These are phyloP conservation scores for Phaseolus lunatus DNA, from an alignment of 306 rosid genomes.

Conservation along the genomic window DNA sequence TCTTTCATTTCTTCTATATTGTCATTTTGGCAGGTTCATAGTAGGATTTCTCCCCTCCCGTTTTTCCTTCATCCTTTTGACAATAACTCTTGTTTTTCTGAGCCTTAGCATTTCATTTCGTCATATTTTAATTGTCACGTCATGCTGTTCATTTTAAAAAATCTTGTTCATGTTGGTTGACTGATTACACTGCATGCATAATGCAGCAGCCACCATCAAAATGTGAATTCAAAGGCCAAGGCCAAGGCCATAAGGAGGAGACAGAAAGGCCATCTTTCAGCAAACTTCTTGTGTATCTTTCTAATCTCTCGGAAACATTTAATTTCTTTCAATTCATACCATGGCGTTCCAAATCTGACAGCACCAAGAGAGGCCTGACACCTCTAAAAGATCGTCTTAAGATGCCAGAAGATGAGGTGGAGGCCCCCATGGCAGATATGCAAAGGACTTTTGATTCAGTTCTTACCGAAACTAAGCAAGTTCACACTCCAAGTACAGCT, in stretches of 20 bases:
- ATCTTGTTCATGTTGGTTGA: slow-evolving; percentile 5
- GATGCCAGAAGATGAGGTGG: slow-evolving; percentile 78
- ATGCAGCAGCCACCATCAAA: slow-evolving; percentile 54
- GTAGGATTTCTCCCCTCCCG: too few relatives aligned
- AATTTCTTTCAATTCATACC: slow-evolving; percentile 63
- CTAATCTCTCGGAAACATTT: slow-evolving; percentile 65
- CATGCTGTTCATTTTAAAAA: slow-evolving; percentile 11
- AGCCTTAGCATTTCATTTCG: neutral
- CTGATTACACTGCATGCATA: slow-evolving; percentile 43
- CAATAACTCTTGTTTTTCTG: neutral
- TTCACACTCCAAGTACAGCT: slow-evolving; percentile 57
- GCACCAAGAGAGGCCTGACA: slow-evolving; percentile 59
- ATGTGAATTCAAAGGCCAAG: slow-evolving; percentile 63
- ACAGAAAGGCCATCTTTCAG: slow-evolving; percentile 90
- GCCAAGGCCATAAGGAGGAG: slow-evolving; percentile 65
- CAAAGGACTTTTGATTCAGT: slow-evolving; percentile 50
- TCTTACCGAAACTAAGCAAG: slow-evolving; percentile 62
- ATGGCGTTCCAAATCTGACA: slow-evolving; percentile 50
- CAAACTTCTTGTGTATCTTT: slow-evolving; percentile 67
- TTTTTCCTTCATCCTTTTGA: neutral
- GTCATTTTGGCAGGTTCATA: neutral
- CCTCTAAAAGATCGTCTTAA: slow-evolving; percentile 74
- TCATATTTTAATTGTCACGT: neutral
- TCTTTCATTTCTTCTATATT: neutral
- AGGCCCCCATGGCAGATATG: slow-evolving; percentile 54